Conservation (phyloP, 805 yeast species). For the Barnettozyma siamensis region DNA sequence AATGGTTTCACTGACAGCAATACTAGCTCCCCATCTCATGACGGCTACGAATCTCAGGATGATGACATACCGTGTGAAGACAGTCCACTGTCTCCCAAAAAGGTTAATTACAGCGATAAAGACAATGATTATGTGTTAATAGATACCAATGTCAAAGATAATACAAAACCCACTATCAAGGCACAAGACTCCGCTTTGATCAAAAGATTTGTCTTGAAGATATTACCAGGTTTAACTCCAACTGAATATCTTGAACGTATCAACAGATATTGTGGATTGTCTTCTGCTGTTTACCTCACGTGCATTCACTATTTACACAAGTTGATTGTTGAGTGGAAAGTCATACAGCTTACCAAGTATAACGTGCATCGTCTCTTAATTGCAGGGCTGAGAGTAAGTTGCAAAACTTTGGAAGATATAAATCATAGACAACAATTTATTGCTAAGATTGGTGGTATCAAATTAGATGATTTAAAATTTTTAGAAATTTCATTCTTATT, state of each 20-base stretch:
- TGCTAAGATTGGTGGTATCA: slow-evolving; percentile 43
- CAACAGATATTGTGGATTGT: slow-evolving; percentile 23
- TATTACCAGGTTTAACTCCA: slow-evolving; percentile 20
- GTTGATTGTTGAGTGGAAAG: slow-evolving; percentile 12
- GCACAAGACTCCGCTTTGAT: slow-evolving; percentile 18
- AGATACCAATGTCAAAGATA: not conserved
- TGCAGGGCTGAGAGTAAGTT: slow-evolving; percentile 41
- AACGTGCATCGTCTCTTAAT: slow-evolving; percentile 41
- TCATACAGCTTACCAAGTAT: slow-evolving; percentile 28
- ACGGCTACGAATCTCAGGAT: not conserved
- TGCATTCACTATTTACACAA: slow-evolving; percentile 23
- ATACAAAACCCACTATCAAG: not conserved
- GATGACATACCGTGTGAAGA: slow-evolving; percentile 4
- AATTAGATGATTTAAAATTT: slow-evolving; percentile 36
- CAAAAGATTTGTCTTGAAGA: slow-evolving; percentile 20
- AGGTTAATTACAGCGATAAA: slow-evolving; percentile 5
- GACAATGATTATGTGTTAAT: not conserved
- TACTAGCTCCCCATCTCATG: not conserved
- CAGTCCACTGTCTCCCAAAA: slow-evolving; percentile 17
- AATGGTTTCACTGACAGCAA: not conserved
- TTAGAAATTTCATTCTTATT: slow-evolving; percentile 48
- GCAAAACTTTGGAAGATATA: slow-evolving; percentile 42
- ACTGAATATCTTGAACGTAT: slow-evolving; percentile 25
- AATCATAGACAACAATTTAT: slow-evolving; percentile 38
- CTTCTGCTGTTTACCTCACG: slow-evolving; percentile 26